These are phyloP conservation scores for Diplotaxis tenuifolia DNA, from an alignment of 345 rosid species.

Conservation along the genomic window DNA sequence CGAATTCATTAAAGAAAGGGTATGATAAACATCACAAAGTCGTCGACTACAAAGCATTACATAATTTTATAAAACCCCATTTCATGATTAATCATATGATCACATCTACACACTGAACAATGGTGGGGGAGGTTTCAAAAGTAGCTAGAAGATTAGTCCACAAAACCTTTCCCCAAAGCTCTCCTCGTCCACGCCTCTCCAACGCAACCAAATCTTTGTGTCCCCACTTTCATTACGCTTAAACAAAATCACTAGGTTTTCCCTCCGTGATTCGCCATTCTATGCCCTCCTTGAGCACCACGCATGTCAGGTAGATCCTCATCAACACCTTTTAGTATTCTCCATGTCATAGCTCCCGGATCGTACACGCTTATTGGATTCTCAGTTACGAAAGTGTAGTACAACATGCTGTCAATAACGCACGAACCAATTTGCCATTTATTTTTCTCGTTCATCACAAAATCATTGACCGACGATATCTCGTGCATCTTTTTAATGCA, in stretches of 20 bases:
- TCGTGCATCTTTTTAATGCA: neutral
- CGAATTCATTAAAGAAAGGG: neutral
- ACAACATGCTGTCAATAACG: slow-evolving; percentile 57
- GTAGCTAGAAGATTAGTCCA: neutral
- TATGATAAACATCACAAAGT: neutral
- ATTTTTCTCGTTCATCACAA: slow-evolving; percentile 13
- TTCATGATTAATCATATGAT: neutral
- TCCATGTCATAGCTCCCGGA: slow-evolving; percentile 44
- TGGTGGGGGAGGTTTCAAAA: neutral
- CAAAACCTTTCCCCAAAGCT: slow-evolving; percentile 1
- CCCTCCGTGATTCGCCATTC: slow-evolving; percentile 41
- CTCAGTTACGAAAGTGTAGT: slow-evolving; percentile 61
- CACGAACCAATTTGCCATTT: slow-evolving; percentile 67
- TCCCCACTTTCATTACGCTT: slow-evolving; percentile 16
- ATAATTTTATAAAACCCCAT: too few relatives aligned
- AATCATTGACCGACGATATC: neutral
- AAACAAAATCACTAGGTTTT: slow-evolving; percentile 66
- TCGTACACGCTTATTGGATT: slow-evolving; percentile 58
- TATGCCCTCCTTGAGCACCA: slow-evolving; percentile 40
- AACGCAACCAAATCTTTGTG: neutral
- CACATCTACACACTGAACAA: neutral
- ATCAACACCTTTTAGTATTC: slow-evolving; percentile 49
- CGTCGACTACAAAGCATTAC: neutral
- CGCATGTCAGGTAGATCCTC: slow-evolving; percentile 50
- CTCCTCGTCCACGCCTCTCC: neutral